Percentiles rank a stretch among this genome's conserved stretches.
Conservation (phyloP, 2,329 filamentous ascomycete genomes). For the Trichoderma sp. region DNA sequence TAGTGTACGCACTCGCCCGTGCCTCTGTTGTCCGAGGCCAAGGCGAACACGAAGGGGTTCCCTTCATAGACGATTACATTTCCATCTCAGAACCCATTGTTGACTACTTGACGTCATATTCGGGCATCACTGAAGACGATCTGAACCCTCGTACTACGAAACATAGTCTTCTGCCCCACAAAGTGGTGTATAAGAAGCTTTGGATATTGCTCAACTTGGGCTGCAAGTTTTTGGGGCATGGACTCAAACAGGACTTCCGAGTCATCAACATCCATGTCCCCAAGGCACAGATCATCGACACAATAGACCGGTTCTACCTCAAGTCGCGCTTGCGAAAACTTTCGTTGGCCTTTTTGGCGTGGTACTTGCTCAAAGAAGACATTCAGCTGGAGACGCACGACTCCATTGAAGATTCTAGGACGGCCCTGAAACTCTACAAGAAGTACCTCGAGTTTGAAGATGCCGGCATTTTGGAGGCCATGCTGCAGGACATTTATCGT, state of each 20-base stretch:
- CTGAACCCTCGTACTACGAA: slow-evolving; percentile 74
- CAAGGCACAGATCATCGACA: slow-evolving; percentile 86
- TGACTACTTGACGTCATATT: slow-evolving; percentile 93
- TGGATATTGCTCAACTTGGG: slow-evolving; percentile 95
- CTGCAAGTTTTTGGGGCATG: slow-evolving; percentile 90
- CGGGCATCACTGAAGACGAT: slow-evolving; percentile 83
- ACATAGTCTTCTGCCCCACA: slow-evolving; percentile 83
- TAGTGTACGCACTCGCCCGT: slow-evolving; percentile 85
- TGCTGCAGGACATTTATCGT: slow-evolving; percentile 82
- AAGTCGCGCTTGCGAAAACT: slow-evolving; percentile 79
- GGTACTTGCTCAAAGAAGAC: slow-evolving; percentile 86
- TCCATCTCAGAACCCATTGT: slow-evolving; percentile 86
- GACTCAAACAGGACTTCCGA: slow-evolving; percentile 90
- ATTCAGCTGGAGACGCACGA: slow-evolving; percentile 94
- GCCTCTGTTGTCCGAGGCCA: slow-evolving; percentile 84
- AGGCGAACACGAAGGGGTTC: slow-evolving; percentile 73
- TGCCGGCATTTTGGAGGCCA: slow-evolving; percentile 76
- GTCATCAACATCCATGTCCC: slow-evolving; percentile 98
- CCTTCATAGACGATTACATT: slow-evolving; percentile 98
- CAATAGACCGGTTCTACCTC: slow-evolving; percentile 86
- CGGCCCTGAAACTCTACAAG: slow-evolving; percentile 81
- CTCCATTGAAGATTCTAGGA: slow-evolving; percentile 90
- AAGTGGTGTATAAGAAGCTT: slow-evolving; percentile 94
- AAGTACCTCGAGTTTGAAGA: slow-evolving; percentile 90
- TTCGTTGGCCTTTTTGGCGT: slow-evolving; percentile 86